Base-by-base conservation (phyloP, 1,284 basidiomycete genomes). In the Lentinula novae-zelandiae region DNA sequence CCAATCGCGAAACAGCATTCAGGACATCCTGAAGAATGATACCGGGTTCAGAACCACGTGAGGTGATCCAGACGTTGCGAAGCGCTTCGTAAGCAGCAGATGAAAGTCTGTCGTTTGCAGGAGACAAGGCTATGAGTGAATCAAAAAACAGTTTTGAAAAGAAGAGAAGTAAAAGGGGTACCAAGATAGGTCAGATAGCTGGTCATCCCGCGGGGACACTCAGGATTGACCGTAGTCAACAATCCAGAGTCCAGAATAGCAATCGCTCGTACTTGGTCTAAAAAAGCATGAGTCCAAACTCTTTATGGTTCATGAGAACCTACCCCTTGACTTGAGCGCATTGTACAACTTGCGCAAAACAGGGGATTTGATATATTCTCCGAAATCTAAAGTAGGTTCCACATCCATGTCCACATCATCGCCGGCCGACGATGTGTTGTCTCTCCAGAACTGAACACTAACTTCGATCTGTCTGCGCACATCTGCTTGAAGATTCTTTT, bases 201-300 rank as follows among this genome's bases (percentile, higher is more conserved):
- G 34, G 78, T 65, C n/a, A 76, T 66, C 20, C 66, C 66, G 6
- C 68, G 49, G 59, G 74, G 53, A 53, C 73, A 63, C 38, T 67
- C 64, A 33, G 68, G 40, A 13, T 72, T 66, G 36, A 75, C 60
- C 57, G 57, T 67, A 34, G 65, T 64, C 55, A 82, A 68, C 36
- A 72, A 64, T 53, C 80, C 77, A 53, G 74, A 73, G 40, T 75
- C 69, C 5, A 87, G 67, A n/a, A 83, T 61, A 22, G 78, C 63
- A 7, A 69, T 67, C n/a, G 78, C 68, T 53, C 72, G 73, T 9
- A 62, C 50, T 31, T 69, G 59, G 63, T 83, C 85, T 87, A 57
- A 34, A 31, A 48, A 22, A 50, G 53, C 40, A 62, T 48, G 48
- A 34, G 52, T 12, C 27, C 58, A 15, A 27, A 20, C 31, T 20